Evolutionary conservation across 352 stramenopile genomes (phyloP), one percentile per base, ranked within the genome.

Genomic region (Elongisporangium anandrum): DNA sequence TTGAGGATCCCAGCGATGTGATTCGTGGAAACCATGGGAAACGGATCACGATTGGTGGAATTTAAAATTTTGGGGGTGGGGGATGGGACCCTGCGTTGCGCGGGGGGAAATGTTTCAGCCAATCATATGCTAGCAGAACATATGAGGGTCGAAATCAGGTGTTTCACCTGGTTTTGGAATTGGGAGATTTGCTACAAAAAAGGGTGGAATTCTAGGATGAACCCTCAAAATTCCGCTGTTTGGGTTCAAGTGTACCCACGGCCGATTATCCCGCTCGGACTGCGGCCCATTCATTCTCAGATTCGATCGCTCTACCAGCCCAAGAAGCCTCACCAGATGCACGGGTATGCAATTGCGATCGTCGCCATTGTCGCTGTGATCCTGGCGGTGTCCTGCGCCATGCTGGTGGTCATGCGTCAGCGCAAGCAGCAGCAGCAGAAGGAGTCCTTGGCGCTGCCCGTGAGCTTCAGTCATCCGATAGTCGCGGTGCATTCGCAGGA

Each of bases 11-110:
- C 7, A 34, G 47, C 4, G 2, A n/a, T 13, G 1, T 23, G 65
- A 80, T 85, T 85, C 67, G 72, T 51, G 48, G 57, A 79, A 84
- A 79, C 3, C 29, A 39, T 10, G 15, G 0, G 1, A 1, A 7
- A 6, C 9, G 17, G 2, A 26, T 19, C 24, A 0, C 63, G 55
- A 78, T 80, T 83, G 71, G 68, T 56, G 68, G 68, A 78, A 78
- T 79, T 79, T 73, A 68, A 77, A 73, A 68, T 62, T 59, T 70
- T 55, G 51, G 53, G 61, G 50, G 38, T 66, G 9, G 29, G 29
- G 9, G 29, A 41, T 69, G 65, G 54, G 41, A 51, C 63, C 50
- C 59, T 63, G 61, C 10, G 20, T 51, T 22, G 47, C 3, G 7
- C 47, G 48, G 19, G 48, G 22, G 19, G 48, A 9, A 24, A 52